Evolutionary conservation across 73 alveolate genomes (phyloP).

Genomic region (Tetrahymena malaccensis): DNA sequence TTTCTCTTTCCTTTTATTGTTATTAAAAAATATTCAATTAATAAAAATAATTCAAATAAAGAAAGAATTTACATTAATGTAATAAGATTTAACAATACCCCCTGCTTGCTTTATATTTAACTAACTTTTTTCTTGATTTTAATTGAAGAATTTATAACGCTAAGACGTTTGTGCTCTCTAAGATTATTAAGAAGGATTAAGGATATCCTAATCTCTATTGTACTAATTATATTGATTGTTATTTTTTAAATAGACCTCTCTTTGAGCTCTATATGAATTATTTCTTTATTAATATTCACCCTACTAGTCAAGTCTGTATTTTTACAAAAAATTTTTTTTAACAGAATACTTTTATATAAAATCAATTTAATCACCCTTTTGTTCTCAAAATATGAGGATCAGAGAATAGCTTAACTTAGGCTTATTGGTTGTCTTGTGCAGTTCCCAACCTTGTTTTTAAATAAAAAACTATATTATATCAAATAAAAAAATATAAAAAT

Average conservation of each 20-base stretch:
- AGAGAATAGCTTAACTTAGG: background rate
- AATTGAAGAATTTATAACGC: background rate
- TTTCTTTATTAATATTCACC: background rate
- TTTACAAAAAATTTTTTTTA: too few species aligned
- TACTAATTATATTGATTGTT: background rate
- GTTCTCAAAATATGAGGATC: background rate
- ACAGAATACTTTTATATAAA: too few species aligned
- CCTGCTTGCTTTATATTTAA: background rate
- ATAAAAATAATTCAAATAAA: background rate
- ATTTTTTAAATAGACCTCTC: background rate
- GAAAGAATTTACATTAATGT: background rate
- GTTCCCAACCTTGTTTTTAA: background rate
- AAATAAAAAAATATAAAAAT: background rate
- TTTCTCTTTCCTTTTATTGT: background rate
- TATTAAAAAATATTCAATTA: background rate
- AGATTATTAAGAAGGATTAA: background rate
- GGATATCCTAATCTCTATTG: background rate
- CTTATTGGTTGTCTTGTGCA: background rate
- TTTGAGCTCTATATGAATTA: background rate
- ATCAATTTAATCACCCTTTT: background rate
- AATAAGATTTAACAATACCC: background rate
- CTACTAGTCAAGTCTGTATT: background rate
- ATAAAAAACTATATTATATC: background rate
- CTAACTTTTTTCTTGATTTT: background rate
- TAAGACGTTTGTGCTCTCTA: background rate